Base-by-base conservation (phyloP, 2,329 filamentous ascomycete genomes). In the Tolypocladium cylindrosporum region DNA sequence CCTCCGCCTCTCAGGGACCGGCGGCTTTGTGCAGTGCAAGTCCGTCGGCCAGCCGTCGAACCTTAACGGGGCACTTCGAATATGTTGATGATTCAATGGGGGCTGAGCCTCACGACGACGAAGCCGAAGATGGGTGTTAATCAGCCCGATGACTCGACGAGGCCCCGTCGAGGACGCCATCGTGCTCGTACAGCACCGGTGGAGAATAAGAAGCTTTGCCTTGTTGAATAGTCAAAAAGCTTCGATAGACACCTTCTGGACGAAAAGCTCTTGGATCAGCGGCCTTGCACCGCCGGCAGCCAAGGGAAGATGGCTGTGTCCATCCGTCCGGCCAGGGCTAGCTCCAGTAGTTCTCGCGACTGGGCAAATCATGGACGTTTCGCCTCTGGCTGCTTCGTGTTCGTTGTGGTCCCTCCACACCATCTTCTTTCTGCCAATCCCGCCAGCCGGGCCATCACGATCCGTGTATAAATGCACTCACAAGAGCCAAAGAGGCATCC, bases 341-440 rank as follows among this genome's bases (percentile, higher is more conserved):
- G 57, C 31, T 31, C 13, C 52, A 48, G 57, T 51, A 45, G 51
- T 54, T 27, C 41, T 27, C 41, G 21, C 27, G 16, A n/a, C 36
- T n/a, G 43, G 53, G 39, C 43, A 43, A 51, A 40, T 36, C 55
- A 42, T 55, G 24, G 24, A 41, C 45, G 53, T 40, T 56, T 56
- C 21, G n/a, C 55, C 45, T 43, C 27, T 57, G 19, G 48, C 50
- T 62, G 60, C 64, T 66, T 68, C 68, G 68, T 69, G 67, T 69
- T 68, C 61, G 61, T 42, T 57, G 68, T 68, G 66, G 67, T 63
- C 62, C 65, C 62, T 58, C 61, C 67, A 66, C 68, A 69, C 68
- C 68, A 63, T 63, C 65, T 63, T 61, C 27, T 31, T 31, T 31
- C 42, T 50, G 39, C 34, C 52, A 31, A 40, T 56, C 31, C 40